A percentile compares a stretch with the other conserved stretches of the same genome.
Conservation (phyloP, 2,329 filamentous ascomycete genomes). For the Pseudocercospora musae region DNA sequence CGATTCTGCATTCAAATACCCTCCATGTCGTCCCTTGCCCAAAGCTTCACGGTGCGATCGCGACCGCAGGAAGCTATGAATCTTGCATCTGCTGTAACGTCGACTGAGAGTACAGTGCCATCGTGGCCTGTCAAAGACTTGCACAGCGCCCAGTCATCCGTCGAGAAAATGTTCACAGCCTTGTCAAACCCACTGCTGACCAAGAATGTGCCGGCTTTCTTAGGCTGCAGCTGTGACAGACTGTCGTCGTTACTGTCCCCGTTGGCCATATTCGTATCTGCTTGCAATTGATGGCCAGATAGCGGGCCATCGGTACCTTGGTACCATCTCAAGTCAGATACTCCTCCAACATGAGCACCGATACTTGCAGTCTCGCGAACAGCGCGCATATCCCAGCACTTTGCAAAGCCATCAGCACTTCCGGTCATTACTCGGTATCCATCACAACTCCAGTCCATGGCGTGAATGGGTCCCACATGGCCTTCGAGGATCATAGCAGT, state of each 20-base stretch:
- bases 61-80: conserved; percentile 96
- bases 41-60: conserved; percentile 92
- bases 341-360: conserved; percentile 85
- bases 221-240: conserved; percentile 50
- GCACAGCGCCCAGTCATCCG: conserved; percentile 89
- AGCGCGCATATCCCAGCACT: conserved; percentile 95
- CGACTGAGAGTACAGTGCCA: conserved; percentile 85
- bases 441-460: conserved; percentile 86
- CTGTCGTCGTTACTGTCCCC: conserved; percentile 13
- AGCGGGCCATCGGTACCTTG: conserved; percentile 77
- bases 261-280: conserved; percentile 23
- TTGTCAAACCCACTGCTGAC: conserved; percentile 89
- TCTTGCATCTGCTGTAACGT: conserved; percentile 77
- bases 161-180: conserved; percentile 92
- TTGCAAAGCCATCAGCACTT: conserved; percentile 91
- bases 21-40: conserved; percentile 78
- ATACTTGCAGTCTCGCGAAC: conserved; percentile 80
- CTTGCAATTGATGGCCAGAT: conserved; percentile 57
- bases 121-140: conserved; percentile 88
- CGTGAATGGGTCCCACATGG: conserved; percentile 90
- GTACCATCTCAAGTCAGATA: conserved; percentile 91
- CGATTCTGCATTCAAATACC: conserved; percentile 27
- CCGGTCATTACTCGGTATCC: conserved; percentile 90
- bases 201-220: conserved; percentile 88
- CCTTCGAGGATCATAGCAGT: conserved; percentile 95